Percentiles rank a stretch among this genome's conserved stretches.
Evolutionary conservation across 169 alveolate species (phyloP).

Genomic region (Babesia gibsoni): DNA sequence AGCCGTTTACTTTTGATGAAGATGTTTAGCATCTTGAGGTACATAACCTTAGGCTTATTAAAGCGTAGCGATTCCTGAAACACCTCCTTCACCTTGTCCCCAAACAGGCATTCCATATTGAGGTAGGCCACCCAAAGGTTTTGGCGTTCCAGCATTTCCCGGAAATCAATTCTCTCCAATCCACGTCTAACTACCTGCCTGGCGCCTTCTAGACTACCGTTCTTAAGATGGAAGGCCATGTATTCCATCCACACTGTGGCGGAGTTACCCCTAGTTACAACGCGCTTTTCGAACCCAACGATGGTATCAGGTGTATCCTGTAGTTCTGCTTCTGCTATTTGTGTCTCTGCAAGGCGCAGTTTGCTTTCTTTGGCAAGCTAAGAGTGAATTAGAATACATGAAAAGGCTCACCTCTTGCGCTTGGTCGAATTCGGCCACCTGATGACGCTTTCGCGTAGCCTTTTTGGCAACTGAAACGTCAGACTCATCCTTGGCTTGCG

Average conservation of each 20-base stretch:
- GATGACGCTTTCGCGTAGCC: neutral
- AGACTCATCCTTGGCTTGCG: neutral
- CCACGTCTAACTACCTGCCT: conserved; percentile 79
- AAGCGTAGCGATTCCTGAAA: conserved; percentile 67
- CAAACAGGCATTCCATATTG: conserved; percentile 80
- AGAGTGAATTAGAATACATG: neutral
- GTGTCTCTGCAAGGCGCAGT: conserved; percentile 46
- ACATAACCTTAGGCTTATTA: conserved; percentile 67
- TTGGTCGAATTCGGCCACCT: conserved; percentile 7
- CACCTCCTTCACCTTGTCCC: conserved; percentile 70
- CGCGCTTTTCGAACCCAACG: conserved; percentile 46
- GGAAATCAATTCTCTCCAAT: conserved; percentile 72
- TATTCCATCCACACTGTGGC: conserved; percentile 67
- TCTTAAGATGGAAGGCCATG: conserved; percentile 77
- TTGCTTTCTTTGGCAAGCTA: conserved; percentile 56
- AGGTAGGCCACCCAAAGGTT: conserved; percentile 79
- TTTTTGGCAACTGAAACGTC: neutral
- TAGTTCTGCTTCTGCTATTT: conserved; percentile 28
- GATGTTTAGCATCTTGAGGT: conserved; percentile 66
- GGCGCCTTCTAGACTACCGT: conserved; percentile 75
- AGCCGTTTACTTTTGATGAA: conserved; percentile 54
- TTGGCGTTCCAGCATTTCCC: conserved; percentile 72
- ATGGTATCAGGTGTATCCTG: conserved; percentile 36
- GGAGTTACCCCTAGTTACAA: conserved; percentile 45
- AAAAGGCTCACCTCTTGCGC: neutral